Evolutionary conservation across 1,284 basidiomycete species (phyloP), one percentile per base, ranked within the genome.

Genomic region (Microbotryum lychnidis-dioicae): DNA sequence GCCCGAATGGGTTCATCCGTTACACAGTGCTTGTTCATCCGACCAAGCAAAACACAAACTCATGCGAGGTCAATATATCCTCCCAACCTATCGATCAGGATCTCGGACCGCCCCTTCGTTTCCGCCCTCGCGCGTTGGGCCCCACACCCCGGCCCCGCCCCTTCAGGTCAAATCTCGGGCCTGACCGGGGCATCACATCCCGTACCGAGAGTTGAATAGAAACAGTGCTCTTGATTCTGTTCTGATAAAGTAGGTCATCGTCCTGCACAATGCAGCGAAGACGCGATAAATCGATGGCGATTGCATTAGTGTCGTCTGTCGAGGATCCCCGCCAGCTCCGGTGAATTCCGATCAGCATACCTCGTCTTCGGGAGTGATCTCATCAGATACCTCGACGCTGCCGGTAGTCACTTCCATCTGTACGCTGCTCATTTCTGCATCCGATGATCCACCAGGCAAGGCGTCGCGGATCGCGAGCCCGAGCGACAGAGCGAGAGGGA

Each of bases 301-400:
- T 42, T 16, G 16, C 16, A 42, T 42, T 42, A 42, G 37, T 42
- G 16, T n/a, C 9, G 18, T 14, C 9, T 18, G 16, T 12, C n/a
- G 7, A 27, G 10, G 42, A 46, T 25, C n/a, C 21, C 7, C 2
- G 5, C 1, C n/a, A 16, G 31, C 8, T 16, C 12, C 10, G 37
- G 14, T 42, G 31, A 31, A 31, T 31, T 31, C 8, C 31, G 31
- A 31, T 31, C 16, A 44, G 48, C 64, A 23, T 47, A 64, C 67
- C 46, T 69, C 70, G 49, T 68, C 69, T 16, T 61, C 60, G 2
- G 71, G 71, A 12, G 68, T 64, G n/a, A 72, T 63, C 61, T 71
- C 71, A 54, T 72, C 71, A 12, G 60, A 52, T 1, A 71, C 71
- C 9, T 56, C 52, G 16, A 61, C 60, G 29, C 63, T 68, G 4